These are phyloP conservation scores for Ashbya aceris DNA, from an alignment of 1,139 yeast species.

Conservation along the genomic window DNA sequence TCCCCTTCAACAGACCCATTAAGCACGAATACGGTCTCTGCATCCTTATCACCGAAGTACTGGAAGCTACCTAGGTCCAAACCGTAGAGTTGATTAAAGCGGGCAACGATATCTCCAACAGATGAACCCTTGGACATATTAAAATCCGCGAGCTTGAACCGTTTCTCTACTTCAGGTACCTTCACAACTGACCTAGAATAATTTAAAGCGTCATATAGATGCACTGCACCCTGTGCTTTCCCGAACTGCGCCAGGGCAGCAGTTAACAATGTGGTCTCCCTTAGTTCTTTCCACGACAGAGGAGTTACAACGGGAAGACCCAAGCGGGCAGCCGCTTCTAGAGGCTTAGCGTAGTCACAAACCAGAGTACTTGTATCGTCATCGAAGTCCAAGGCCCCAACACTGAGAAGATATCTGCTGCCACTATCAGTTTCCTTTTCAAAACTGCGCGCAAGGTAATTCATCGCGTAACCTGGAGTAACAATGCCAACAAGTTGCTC, in stretches of 20 bases:
- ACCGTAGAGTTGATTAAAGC: conserved; percentile 49
- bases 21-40: conserved; percentile 66
- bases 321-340: conserved; percentile 54
- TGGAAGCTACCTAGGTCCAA: conserved; percentile 33
- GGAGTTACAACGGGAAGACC: conserved; percentile 71
- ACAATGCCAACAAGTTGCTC: conserved; percentile 41
- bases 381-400: conserved; percentile 67
- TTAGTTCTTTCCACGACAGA: conserved; percentile 51
- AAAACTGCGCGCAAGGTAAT: conserved; percentile 36
- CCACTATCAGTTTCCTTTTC: conserved; percentile 42
- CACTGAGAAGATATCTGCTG: conserved; percentile 52
- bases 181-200: conserved; percentile 50
- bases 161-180: conserved; percentile 34
- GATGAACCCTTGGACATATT: conserved; percentile 34
- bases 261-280: conserved; percentile 58
- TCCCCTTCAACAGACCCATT: conserved; percentile 66
- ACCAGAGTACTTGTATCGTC: conserved; percentile 41
- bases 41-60: conserved; percentile 51
- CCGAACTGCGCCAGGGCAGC: conserved; percentile 52
- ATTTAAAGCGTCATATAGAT: conserved; percentile 73
- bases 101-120: conserved; percentile 51
- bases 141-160: conserved; percentile 4
- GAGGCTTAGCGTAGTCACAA: conserved; percentile 59
- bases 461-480: conserved; percentile 59
- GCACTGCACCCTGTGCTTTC: conserved; percentile 42